phyloP scores from a whole-genome alignment of 192 early-diverging fungal genomes.

The Podila verticillata region DNA sequence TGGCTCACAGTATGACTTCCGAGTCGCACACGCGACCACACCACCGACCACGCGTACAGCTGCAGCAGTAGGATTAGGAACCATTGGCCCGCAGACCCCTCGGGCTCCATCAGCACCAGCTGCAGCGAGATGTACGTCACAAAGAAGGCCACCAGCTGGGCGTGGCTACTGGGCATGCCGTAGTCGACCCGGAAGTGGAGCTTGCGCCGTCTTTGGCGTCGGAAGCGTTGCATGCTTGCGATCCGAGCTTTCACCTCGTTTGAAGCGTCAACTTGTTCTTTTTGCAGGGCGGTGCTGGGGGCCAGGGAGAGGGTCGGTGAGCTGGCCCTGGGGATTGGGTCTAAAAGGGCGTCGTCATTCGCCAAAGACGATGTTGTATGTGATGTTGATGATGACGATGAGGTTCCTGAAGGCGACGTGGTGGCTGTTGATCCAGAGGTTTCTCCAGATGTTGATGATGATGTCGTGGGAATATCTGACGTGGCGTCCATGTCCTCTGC shows the following conservation, averaged over 20 bases:
- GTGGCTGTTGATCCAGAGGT: not conserved
- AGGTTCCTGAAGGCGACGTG: not conserved
- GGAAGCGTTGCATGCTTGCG: conserved; percentile 21
- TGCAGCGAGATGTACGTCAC: conserved; percentile 59
- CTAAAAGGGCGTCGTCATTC: not conserved
- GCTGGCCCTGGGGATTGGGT: conserved; percentile 9
- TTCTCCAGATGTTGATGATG: not conserved
- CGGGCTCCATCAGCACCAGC: conserved; percentile 48
- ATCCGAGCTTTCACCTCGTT: conserved; percentile 25
- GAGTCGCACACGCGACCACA: conserved; percentile 55
- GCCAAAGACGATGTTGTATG: not conserved
- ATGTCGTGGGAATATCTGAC: not conserved
- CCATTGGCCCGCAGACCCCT: conserved; percentile 43
- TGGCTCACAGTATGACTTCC: conserved; percentile 48
- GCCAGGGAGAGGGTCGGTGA: conserved; percentile 32
- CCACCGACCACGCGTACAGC: conserved; percentile 46
- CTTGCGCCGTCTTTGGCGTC: conserved; percentile 33
- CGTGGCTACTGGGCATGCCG: conserved; percentile 80
- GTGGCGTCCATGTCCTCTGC: conserved; percentile 4
- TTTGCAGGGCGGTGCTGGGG: conserved; percentile 31
- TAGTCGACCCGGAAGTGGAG: conserved; percentile 58
- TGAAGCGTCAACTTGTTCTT: conserved; percentile 30
- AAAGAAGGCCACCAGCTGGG: conserved; percentile 77
- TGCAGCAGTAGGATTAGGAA: conserved; percentile 46
- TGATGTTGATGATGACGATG: not conserved